Conservation (phyloP, 108 stramenopile genomes). For the Nitzschia sp. region DNA sequence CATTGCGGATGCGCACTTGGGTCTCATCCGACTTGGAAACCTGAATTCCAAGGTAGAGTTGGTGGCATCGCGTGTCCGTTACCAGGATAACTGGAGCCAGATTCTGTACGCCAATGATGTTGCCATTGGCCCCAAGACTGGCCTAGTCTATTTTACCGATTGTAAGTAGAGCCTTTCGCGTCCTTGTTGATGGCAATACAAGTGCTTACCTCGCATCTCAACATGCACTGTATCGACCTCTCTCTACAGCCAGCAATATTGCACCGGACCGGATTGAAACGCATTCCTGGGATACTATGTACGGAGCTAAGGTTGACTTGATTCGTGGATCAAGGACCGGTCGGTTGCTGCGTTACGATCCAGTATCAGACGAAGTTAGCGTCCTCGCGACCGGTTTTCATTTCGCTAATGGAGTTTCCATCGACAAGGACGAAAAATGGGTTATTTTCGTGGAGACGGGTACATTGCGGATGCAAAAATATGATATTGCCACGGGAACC, state of each 20-base stretch:
- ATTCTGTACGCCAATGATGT: constrained; percentile 66
- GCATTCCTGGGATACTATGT: constrained; percentile 55
- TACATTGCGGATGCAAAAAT: neutral
- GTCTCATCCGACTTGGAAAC: constrained; percentile 48
- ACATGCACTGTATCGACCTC: too few species aligned
- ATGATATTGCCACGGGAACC: neutral
- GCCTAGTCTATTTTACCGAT: constrained; percentile 74
- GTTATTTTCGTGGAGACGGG: constrained; percentile 18
- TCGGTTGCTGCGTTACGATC: constrained; percentile 60
- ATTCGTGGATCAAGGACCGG: constrained; percentile 50
- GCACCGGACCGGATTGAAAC: constrained; percentile 14
- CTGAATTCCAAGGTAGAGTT: constrained; percentile 54
- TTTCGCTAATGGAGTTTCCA: constrained; percentile 69
- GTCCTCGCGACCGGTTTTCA: constrained; percentile 46
- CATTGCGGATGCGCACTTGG: constrained; percentile 62
- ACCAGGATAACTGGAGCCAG: constrained; percentile 25
- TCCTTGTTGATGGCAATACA: neutral
- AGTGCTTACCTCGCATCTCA: too few species aligned
- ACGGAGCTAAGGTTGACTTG: constrained; percentile 58
- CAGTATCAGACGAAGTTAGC: constrained; percentile 52
- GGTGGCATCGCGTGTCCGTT: constrained; percentile 50
- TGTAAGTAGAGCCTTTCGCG: neutral
- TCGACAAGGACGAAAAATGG: constrained; percentile 52
- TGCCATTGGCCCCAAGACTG: constrained; percentile 57
- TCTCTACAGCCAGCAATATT: constrained; percentile 30